phyloP scores from a whole-genome alignment of 2,329 filamentous ascomycete species.

The Dactylellina cionopaga region DNA sequence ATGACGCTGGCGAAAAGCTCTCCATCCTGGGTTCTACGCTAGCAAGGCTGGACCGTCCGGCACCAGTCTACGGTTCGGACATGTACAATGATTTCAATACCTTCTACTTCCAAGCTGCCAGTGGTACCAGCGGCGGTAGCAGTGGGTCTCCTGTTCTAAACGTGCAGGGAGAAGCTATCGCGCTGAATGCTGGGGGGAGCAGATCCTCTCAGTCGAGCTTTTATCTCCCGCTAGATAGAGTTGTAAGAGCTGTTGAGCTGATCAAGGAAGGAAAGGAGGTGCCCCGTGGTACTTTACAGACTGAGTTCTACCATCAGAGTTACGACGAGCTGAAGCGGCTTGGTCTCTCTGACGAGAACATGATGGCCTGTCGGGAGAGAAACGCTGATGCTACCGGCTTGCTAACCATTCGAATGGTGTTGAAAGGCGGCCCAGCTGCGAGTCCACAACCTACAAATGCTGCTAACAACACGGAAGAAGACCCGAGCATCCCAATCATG shows the following conservation, averaged over 20 bases:
- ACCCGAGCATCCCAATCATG: slow-evolving; percentile 53
- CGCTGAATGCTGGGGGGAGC: slow-evolving; percentile 57
- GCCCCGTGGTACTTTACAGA: slow-evolving; percentile 57
- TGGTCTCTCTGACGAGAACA: slow-evolving; percentile 56
- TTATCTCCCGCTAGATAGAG: slow-evolving; percentile 56
- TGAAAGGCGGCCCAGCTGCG: slow-evolving; percentile 57
- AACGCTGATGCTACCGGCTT: slow-evolving; percentile 55
- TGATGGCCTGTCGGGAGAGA: slow-evolving; percentile 55
- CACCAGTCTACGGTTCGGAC: slow-evolving; percentile 57
- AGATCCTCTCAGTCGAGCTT: slow-evolving; percentile 58
- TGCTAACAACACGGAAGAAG: slow-evolving; percentile 46
- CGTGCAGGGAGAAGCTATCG: slow-evolving; percentile 57
- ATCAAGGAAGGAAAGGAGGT: slow-evolving; percentile 56
- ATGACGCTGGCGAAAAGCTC: slow-evolving; percentile 58
- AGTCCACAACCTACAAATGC: slow-evolving; percentile 41
- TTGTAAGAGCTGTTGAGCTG: slow-evolving; percentile 57
- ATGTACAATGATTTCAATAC: slow-evolving; percentile 58
- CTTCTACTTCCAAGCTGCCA: slow-evolving; percentile 58
- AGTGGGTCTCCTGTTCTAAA: slow-evolving; percentile 57
- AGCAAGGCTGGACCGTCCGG: slow-evolving; percentile 56
- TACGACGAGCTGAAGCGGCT: slow-evolving; percentile 57
- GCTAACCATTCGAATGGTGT: slow-evolving; percentile 55
- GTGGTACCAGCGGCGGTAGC: slow-evolving; percentile 57
- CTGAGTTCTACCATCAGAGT: slow-evolving; percentile 56
- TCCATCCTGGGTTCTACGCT: slow-evolving; percentile 58